Evolutionary conservation across 495 filamentous ascomycete genomes (phyloP).

Genomic region (Talaromyces borbonicus): DNA sequence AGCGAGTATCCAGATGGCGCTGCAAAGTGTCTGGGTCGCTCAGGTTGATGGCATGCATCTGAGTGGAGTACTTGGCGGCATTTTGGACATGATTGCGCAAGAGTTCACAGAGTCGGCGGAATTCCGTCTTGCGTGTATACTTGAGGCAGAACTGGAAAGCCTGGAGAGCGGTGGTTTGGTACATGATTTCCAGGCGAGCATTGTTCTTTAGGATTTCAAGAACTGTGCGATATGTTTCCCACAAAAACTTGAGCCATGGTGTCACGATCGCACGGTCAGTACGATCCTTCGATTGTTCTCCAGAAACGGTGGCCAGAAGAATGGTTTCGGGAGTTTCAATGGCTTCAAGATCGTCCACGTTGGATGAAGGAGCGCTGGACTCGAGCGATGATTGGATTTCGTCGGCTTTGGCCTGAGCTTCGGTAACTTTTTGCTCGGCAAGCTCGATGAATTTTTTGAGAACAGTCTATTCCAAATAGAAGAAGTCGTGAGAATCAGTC

Average conservation of each 20-base stretch:
- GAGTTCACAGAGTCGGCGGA: conserved; percentile 94
- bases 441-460: conserved; percentile 96
- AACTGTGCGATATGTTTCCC: conserved; percentile 99
- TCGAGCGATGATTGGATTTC: conserved; percentile 85
- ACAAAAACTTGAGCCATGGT: conserved; percentile 98
- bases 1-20: conserved; percentile 92
- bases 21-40: conserved; percentile 96
- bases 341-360: conserved; percentile 91
- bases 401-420: conserved; percentile 91
- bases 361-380: conserved; percentile 54
- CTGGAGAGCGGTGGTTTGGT: conserved; percentile 94
- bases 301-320: conserved; percentile 92
- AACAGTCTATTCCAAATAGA: conserved; percentile 50
- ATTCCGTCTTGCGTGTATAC: conserved; percentile 97
- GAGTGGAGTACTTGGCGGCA: conserved; percentile 95
- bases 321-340: conserved; percentile 97
- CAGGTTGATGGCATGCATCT: conserved; percentile 99
- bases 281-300: conserved; percentile 91
- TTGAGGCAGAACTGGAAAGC: conserved; percentile 98
- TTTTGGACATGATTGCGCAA: conserved; percentile 98
- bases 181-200: conserved; percentile 92
- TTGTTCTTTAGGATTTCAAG: conserved; percentile 98
- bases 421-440: conserved; percentile 89
- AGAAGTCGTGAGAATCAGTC: conserved; percentile 9
- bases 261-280: conserved; percentile 97